Evolutionary conservation across 345 rosid genomes (phyloP), one percentile per base, ranked within the genome.

Genomic region (Balakata baccata): DNA sequence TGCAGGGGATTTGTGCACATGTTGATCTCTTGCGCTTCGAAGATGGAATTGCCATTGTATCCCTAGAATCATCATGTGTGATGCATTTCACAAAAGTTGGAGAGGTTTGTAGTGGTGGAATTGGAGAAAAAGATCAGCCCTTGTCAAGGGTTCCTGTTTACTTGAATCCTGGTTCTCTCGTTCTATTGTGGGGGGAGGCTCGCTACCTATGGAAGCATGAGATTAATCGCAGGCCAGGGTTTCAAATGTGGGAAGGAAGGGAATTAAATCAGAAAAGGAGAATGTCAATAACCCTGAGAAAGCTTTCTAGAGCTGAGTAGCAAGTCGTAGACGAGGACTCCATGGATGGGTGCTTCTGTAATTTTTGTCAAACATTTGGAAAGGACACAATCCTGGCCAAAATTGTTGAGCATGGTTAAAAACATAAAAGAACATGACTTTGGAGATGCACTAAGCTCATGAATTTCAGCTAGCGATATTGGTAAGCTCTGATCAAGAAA

Each of bases 1-100:
- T 45, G 78, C 84, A 94, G 98, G 98, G 98, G 8, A 94, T 94
- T 3, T 92, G 97, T 82, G 92, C 95, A 4, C 97, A 92, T 78
- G 89, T 94, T 77, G 98, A 94, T 58, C 88, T 94, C 38, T 81
- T 92, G 87, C 91, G 93, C 46, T 92, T 94, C 37, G 97, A 90
- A 61, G 97, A 94, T 75, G 97, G 98, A 74, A 92, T 94, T 39
- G 92, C 90, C 69, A 86, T 94, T 4, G 78, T 94, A 10, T 94
- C 98, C 4, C 82, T 94, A 14, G 97, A 92, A 68, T 94, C 98
- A 20, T 77, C 92, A 0, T 94, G 92, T 22, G 85, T 94, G 75
- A 94, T 94, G 97, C 90, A 89, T 82, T 92, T 94, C 76, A 82
- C 82, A 69, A 80, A 17, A 25, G 84, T 51, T 51, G 78, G 66